Evolutionary conservation across 345 rosid species (phyloP), one percentile per base, ranked within the genome.

Genomic region (Murraya koenigii): DNA sequence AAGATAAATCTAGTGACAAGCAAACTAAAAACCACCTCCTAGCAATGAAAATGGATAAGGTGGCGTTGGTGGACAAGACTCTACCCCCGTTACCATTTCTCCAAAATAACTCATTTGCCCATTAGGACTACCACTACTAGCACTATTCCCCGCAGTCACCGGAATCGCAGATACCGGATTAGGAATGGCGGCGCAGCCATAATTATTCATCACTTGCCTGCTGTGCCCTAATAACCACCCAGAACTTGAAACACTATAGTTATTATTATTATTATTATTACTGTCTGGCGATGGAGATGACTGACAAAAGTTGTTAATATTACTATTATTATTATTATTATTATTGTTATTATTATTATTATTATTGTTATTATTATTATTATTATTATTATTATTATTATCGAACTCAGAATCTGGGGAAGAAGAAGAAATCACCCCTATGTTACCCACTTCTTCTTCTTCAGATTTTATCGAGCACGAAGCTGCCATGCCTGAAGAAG

Each of bases 11-110:
- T 61, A 61, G 79, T 77, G 80, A 75, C 41, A 26, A 77, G 30
- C 60, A 81, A 81, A 61, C 88, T 86, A 88, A 88, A 87, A 91
- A 75, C 90, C 94, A 82, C 94, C 90, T 54, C 88, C 95, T 56
- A 93, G 86, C 66, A 93, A 79, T 20, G 94, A 90, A 85, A 93
- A 93, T 65, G 97, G 97, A 91, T 91, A 90, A 89, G 95, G 90
- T 79, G 86, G 88, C 80, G 86, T 88, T 25, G 90, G 80, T 44
- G 83, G 84, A 71, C 78, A 78, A 6, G 78, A 64, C 79, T 87
- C 87, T 84, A 71, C 83, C 49, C 75, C 88, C 77, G 81, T 87
- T 81, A 65, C 84, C 82, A 68, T 71, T 41, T 84, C 93, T 17
- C 84, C 84, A 14, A 85, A 83, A 77, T 77, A 86, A 62, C 86